A percentile compares a stretch with the other conserved stretches of the same genome.
These are phyloP conservation scores for Blastobotrys aristatus DNA, from an alignment of 1,139 yeast genomes.

Conservation along the genomic window DNA sequence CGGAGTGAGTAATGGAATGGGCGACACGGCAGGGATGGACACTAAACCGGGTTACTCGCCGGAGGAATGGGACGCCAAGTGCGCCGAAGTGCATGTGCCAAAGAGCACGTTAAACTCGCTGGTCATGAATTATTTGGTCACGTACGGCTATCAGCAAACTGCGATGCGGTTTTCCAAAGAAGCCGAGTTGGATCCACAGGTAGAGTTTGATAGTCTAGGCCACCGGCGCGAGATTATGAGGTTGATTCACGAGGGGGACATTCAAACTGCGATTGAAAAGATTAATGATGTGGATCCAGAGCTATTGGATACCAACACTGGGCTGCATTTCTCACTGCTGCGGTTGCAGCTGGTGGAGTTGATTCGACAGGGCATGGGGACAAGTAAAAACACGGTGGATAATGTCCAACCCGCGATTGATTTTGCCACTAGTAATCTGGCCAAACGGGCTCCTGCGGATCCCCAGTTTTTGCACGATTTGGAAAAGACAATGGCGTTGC, in stretches of 20 bases:
- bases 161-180: slow-evolving; percentile 37
- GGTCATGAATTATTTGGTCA: slow-evolving; percentile 37
- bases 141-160: slow-evolving; percentile 38
- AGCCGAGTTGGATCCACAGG: slow-evolving; percentile 29
- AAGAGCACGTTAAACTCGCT: slow-evolving; percentile 32
- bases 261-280: slow-evolving; percentile 36
- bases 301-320: slow-evolving; percentile 34
- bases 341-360: slow-evolving; percentile 39
- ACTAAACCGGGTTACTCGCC: slow-evolving; percentile 18
- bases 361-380: slow-evolving; percentile 29
- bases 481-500: slow-evolving; percentile 39
- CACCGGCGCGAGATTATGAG: slow-evolving; percentile 34
- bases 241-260: slow-evolving; percentile 33
- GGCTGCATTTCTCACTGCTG: slow-evolving; percentile 35
- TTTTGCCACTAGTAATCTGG: slow-evolving; percentile 37
- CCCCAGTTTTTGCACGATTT: slow-evolving; percentile 33
- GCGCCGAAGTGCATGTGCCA: slow-evolving; percentile 24
- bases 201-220: slow-evolving; percentile 28
- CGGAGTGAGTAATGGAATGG: neutral
- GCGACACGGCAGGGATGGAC: neutral
- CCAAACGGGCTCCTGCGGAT: slow-evolving; percentile 34
- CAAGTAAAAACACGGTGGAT: slow-evolving; percentile 16
- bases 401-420: slow-evolving; percentile 34
- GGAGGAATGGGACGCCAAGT: slow-evolving; percentile 29
- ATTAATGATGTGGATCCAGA: slow-evolving; percentile 39